Evolutionary conservation across 2,329 filamentous ascomycete genomes (phyloP).

Genomic region (Alternaria panax): DNA sequence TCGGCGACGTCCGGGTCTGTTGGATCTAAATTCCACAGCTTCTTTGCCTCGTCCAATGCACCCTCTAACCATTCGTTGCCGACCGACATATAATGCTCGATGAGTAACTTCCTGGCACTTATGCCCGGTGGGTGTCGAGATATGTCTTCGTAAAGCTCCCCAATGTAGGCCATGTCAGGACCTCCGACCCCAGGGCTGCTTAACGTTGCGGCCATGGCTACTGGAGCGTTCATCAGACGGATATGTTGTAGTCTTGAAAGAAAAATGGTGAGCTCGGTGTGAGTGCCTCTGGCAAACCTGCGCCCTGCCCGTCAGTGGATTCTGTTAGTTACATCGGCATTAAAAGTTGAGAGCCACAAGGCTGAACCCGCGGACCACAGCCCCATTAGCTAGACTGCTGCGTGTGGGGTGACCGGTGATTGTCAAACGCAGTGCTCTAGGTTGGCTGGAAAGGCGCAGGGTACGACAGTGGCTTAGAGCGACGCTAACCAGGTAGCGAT

Average conservation of each 20-base stretch:
- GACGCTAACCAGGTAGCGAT: not conserved
- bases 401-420: not conserved
- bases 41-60: constrained; percentile 38
- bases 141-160: constrained; percentile 44
- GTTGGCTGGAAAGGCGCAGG: not conserved
- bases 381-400: not conserved
- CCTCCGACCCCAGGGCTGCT: constrained; percentile 29
- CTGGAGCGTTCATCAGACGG: not conserved
- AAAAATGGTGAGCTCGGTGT: not conserved
- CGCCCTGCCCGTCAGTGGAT: not conserved
- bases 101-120: constrained; percentile 38
- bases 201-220: constrained; percentile 15
- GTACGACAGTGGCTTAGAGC: constrained; percentile 1
- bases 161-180: constrained; percentile 43
- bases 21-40: constrained; percentile 33
- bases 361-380: not conserved
- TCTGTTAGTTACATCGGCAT: not conserved
- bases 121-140: constrained; percentile 40
- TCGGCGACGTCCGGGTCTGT: constrained; percentile 33
- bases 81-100: constrained; percentile 43
- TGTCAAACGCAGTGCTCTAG: constrained; percentile 7
- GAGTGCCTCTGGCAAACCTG: not conserved
- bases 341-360: not conserved
- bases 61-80: constrained; percentile 42
- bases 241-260: not conserved